Percentiles rank a stretch among this genome's conserved stretches.
Evolutionary conservation across 129 eudicot genomes (phyloP).

Genomic region (Mikania micrantha): DNA sequence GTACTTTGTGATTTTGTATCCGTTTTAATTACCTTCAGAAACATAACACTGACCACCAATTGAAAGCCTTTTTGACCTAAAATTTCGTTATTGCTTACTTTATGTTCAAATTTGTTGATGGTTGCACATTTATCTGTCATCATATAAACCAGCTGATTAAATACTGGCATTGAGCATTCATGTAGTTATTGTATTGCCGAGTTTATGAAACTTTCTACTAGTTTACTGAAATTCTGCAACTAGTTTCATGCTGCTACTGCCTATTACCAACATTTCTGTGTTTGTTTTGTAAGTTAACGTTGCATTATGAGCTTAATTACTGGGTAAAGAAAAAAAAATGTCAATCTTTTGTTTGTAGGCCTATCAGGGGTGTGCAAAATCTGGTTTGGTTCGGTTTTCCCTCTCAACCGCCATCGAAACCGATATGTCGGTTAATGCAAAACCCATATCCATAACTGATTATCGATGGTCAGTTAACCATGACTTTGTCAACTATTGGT

Average conservation of each 20-base stretch:
- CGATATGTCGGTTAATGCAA: no score
- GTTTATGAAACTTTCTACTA: not conserved
- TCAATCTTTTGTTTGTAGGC: not conserved
- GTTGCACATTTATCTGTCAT: not conserved
- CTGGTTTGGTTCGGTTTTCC: no score
- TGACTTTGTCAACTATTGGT: no score
- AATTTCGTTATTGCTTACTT: not conserved
- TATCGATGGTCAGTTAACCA: no score
- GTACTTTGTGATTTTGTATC: not conserved
- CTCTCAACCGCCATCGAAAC: no score
- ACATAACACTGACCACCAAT: not conserved
- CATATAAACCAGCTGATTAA: not conserved
- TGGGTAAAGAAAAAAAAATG: not conserved
- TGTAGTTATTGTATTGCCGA: not conserved
- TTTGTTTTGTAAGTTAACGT: not conserved
- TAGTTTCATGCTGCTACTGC: not conserved
- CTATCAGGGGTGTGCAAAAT: no score
- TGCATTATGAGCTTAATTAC: not conserved
- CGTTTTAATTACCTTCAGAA: not conserved
- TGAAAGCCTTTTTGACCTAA: not conserved
- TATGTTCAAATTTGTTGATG: not conserved
- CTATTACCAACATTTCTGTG: not conserved
- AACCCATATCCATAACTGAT: no score
- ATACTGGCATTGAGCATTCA: not conserved
- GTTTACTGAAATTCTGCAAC: not conserved